Evolutionary conservation across 2,329 filamentous ascomycete species (phyloP), one percentile per base, ranked within the genome.

Genomic region (Cytospora leucostoma): DNA sequence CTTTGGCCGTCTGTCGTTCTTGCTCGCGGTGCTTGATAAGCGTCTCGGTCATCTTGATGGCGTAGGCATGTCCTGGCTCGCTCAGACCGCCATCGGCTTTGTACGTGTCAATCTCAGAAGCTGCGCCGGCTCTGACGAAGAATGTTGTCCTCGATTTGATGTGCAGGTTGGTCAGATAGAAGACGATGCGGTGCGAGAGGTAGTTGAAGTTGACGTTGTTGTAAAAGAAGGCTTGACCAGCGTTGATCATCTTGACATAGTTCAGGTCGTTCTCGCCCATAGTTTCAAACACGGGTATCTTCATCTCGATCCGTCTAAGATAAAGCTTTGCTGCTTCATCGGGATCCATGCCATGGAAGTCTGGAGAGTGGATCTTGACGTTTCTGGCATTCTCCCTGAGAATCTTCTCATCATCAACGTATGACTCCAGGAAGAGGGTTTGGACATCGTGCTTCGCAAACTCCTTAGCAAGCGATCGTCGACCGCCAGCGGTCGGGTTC

Each of bases 221-320:
- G 77, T 98, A 94, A 70, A 94, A 90, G 72, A 99, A 90, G 69
- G 92, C 88, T 72, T 94, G 88, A 52, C 95, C 95, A 8, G 95
- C 95, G 70, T 99, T 99, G 74, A 98, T 96, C 94, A 99, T 97
- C 80, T 97, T 97, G 79, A 99, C 94, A 78, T 94, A 99, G 74
- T 98, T 97, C 67, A 99, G 83, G 68, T 98, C 93, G 35, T 84
- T 83, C 75, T 99, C 95, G 71, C 93, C 85, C 93, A 99, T 98
- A 1, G 92, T 96, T 78, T 99, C 93, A 70, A 97, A 99, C 64
- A 94, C 89, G 21, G 95, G 95, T 65, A 99, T 99, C 69, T 95
- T 92, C 70, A 91, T 89, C 67, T 92, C 88, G 72, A 99, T 98
- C 57, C 95, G 88, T 67, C 88, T 86, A 47, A 99, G 84, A 72